Evolutionary conservation across 1,139 yeast genomes (phyloP).

Genomic region (Sugiyamaella neomexicana): DNA sequence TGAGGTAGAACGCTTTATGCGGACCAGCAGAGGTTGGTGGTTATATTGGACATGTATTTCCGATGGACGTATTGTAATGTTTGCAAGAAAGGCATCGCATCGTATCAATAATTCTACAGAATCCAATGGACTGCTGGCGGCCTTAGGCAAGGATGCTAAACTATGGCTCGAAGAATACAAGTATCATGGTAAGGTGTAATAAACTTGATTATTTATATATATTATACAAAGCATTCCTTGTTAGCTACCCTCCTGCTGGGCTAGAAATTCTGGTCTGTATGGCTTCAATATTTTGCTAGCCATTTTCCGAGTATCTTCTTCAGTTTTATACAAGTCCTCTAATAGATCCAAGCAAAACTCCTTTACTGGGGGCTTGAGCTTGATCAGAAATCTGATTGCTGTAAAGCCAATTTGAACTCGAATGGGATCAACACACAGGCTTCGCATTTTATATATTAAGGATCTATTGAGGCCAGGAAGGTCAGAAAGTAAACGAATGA

Average conservation of each 20-base stretch:
- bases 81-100: conserved; percentile 35
- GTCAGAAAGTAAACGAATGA: conserved; percentile 81
- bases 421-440: conserved; percentile 83
- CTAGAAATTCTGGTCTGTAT: conserved; percentile 38
- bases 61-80: conserved; percentile 31
- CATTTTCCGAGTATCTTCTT: conserved; percentile 57
- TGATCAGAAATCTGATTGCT: conserved; percentile 73
- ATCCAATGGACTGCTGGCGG: conserved; percentile 31
- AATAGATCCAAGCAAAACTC: conserved; percentile 64
- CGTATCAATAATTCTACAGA: conserved; percentile 23
- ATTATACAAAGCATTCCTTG: background rate
- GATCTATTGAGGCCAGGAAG: conserved; percentile 69
- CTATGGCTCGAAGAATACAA: conserved; percentile 36
- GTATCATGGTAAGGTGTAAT: conserved; percentile 32
- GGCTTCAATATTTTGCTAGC: conserved; percentile 55
- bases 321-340: conserved; percentile 53
- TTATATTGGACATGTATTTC: conserved; percentile 35
- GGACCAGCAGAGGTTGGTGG: conserved; percentile 39
- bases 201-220: background rate
- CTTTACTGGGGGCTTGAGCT: conserved; percentile 88
- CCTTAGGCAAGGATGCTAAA: conserved; percentile 36
- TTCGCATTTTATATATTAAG: conserved; percentile 62
- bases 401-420: conserved; percentile 75
- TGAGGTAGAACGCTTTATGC: conserved; percentile 35
- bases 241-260: conserved; percentile 2